phyloP scores from a whole-genome alignment of 2,329 filamentous ascomycete genomes.

The Plectosphaerella plurivora region DNA sequence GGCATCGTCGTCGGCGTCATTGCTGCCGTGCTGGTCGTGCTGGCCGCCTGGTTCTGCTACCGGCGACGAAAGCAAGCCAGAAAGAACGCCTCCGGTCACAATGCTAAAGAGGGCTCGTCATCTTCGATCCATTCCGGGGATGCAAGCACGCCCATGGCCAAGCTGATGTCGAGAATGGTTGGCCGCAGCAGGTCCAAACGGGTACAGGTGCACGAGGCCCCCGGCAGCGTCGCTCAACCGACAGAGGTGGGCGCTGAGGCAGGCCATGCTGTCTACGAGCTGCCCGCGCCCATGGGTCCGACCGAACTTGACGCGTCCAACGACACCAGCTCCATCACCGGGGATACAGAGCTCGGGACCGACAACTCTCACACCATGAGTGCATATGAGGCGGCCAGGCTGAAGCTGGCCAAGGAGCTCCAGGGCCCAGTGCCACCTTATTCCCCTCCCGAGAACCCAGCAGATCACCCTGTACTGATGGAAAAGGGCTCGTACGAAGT shows the following conservation, averaged over 20 bases:
- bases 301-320: constrained; percentile 43
- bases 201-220: constrained; percentile 15
- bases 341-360: constrained; percentile 34
- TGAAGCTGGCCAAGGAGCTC: constrained; percentile 47
- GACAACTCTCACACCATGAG: constrained; percentile 34
- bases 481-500: constrained; percentile 29
- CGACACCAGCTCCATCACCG: constrained; percentile 29
- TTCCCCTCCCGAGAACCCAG: constrained; percentile 29
- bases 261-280: constrained; percentile 47
- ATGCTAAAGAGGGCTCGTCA: constrained; percentile 32
- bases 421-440: constrained; percentile 46
- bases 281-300: constrained; percentile 40
- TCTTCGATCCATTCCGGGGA: constrained; percentile 27
- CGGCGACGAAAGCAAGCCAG: constrained; percentile 27
- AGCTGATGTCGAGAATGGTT: constrained; percentile 39
- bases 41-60: constrained; percentile 24
- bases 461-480: constrained; percentile 16
- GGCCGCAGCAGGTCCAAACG: constrained; percentile 27
- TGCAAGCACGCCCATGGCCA: constrained; percentile 28
- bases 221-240: constrained; percentile 25
- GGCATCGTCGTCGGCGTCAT: constrained; percentile 41
- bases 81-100: constrained; percentile 15
- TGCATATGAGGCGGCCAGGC: constrained; percentile 45
- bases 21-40: constrained; percentile 21
- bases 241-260: constrained; percentile 35